These are phyloP conservation scores for Tetradesmus obliquus DNA, from an alignment of 139 green algal species.

Conservation along the genomic window DNA sequence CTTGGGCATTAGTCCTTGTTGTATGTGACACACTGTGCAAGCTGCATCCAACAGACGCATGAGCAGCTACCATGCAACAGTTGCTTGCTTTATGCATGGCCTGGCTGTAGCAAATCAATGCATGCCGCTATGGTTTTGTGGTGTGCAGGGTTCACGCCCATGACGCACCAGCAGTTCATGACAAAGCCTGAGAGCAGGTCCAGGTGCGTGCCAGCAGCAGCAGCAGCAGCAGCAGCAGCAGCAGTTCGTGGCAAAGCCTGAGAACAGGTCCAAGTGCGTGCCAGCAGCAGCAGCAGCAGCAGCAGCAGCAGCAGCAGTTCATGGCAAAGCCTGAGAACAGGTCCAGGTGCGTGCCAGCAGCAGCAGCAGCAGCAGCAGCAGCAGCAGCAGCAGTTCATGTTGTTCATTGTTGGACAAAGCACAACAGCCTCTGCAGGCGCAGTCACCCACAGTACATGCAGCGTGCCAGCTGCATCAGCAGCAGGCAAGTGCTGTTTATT, in stretches of 20 bases:
- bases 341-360: slow-evolving; percentile 4
- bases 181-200: slow-evolving; percentile 56
- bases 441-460: no score
- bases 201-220: not conserved
- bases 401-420: no score
- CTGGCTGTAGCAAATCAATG: no score
- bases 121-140: not conserved
- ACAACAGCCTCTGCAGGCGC: no score
- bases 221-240: not conserved
- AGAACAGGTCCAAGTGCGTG: no score
- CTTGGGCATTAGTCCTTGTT: no score
- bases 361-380: not conserved
- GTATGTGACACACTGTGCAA: no score
- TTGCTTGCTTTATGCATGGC: not conserved
- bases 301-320: not conserved
- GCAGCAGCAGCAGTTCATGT: not conserved
- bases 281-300: no score
- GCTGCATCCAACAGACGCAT: no score
- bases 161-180: slow-evolving; percentile 97
- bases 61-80: no score
- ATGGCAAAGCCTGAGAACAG: slow-evolving; percentile 23
- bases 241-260: not conserved
- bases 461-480: no score
- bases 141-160: slow-evolving; percentile 90
- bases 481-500: not conserved